Percentiles rank a stretch among this genome's conserved stretches.
These are phyloP conservation scores for Neofusicoccum laricinum DNA, from an alignment of 2,329 filamentous ascomycete species.

Conservation along the genomic window DNA sequence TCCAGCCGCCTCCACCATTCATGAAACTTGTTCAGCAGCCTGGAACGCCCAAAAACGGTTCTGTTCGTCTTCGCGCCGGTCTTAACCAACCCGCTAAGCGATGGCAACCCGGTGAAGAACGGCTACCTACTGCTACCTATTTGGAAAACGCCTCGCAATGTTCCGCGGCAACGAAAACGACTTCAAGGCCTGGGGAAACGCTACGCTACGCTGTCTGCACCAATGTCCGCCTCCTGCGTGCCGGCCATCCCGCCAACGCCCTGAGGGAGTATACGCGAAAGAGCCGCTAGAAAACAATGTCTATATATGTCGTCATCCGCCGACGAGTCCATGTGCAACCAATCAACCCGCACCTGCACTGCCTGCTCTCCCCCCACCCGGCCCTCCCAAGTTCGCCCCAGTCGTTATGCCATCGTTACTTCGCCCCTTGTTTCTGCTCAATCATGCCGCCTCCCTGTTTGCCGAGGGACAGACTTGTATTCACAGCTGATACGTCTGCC, in stretches of 20 bases:
- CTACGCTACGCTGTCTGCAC: slow-evolving; percentile 6
- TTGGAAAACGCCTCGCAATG: slow-evolving; percentile 11
- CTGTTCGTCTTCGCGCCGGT: slow-evolving; percentile 10
- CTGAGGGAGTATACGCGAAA: slow-evolving; percentile 11
- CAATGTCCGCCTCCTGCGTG: not conserved
- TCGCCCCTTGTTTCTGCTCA: not conserved
- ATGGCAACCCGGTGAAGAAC: slow-evolving; percentile 9
- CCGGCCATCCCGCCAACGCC: slow-evolving; percentile 2
- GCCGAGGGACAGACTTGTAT: not conserved
- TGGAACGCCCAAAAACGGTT: slow-evolving; percentile 7
- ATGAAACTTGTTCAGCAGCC: not conserved
- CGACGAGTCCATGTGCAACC: not conserved
- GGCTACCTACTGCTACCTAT: slow-evolving; percentile 16
- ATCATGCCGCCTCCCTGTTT: not conserved
- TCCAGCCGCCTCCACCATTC: not conserved
- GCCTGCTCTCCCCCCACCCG: not conserved
- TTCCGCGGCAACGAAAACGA: slow-evolving; percentile 3
- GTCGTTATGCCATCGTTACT: not conserved
- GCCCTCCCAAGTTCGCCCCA: not conserved
- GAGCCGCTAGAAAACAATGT: slow-evolving; percentile 6
- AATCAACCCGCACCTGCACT: not conserved
- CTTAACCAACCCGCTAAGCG: slow-evolving; percentile 4
- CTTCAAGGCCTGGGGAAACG: not conserved
- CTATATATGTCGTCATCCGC: slow-evolving; percentile 10
- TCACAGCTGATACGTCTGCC: slow-evolving; percentile 40